These are phyloP conservation scores for Panicum virgatum DNA, from an alignment of 202 grass and related monocot species.

Conservation along the genomic window DNA sequence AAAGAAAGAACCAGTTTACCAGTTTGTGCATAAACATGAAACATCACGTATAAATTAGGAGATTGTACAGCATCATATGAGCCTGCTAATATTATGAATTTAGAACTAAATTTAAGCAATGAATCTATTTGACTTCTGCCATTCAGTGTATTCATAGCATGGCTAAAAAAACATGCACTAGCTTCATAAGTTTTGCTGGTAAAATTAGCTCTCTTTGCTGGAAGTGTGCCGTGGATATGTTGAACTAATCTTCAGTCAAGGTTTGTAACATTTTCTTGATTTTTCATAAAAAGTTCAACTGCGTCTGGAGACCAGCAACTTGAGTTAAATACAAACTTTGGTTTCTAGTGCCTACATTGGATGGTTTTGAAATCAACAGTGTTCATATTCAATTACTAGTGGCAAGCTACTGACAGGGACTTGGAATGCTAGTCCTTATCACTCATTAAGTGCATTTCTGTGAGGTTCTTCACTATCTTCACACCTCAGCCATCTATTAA, in stretches of 20 bases:
- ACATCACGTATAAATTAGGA: background rate
- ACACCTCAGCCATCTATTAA: conserved; percentile 39
- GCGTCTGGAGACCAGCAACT: background rate
- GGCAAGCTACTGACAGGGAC: background rate
- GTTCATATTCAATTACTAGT: conserved; percentile 9
- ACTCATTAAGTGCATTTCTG: conserved; percentile 54
- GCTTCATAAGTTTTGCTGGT: conserved; percentile 16
- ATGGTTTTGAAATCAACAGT: conserved; percentile 26
- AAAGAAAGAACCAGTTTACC: background rate
- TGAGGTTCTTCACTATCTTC: conserved; percentile 47
- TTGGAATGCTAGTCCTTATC: conserved; percentile 19
- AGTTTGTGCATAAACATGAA: background rate
- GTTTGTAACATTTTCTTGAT: background rate
- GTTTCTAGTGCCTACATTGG: background rate
- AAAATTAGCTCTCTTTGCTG: conserved; percentile 7
- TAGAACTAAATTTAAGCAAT: background rate
- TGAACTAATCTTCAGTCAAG: background rate
- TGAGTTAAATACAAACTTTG: conserved; percentile 6
- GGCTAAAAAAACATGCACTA: background rate
- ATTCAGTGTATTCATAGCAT: background rate
- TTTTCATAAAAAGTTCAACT: background rate
- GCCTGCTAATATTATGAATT: background rate
- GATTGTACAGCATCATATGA: background rate
- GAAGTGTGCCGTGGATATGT: background rate
- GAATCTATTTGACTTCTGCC: background rate